Conservation (phyloP, 2,329 filamentous ascomycete species). For the Anthostomella pinea region DNA sequence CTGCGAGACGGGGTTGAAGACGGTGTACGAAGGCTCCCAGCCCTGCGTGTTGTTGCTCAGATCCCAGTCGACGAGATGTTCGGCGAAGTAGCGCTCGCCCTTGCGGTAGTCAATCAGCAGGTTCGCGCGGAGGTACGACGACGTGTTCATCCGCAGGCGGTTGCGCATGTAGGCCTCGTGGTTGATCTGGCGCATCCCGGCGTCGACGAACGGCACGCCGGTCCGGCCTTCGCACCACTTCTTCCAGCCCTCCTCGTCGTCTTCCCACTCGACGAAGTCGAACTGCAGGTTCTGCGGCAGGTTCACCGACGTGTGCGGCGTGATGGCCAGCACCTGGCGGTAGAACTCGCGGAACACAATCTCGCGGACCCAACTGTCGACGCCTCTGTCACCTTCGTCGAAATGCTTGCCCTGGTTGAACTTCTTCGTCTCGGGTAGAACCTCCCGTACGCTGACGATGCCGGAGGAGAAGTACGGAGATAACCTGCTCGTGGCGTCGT, state of each 20-base stretch:
- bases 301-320: conserved; percentile 52
- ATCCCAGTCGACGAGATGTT: conserved; percentile 59
- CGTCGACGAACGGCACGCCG: conserved; percentile 65
- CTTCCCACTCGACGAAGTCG: conserved; percentile 65
- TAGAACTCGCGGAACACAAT: conserved; percentile 29
- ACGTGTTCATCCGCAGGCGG: conserved; percentile 62
- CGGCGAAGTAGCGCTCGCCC: conserved; percentile 64
- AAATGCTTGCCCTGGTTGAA: conserved; percentile 15
- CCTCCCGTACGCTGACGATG: conserved; percentile 23
- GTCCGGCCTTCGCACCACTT: conserved; percentile 61
- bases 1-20: conserved; percentile 68
- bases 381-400: conserved; percentile 11
- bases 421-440: conserved; percentile 9
- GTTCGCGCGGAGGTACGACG: conserved; percentile 63
- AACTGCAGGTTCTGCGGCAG: conserved; percentile 73
- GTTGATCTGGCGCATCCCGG: conserved; percentile 62
- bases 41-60: conserved; percentile 63
- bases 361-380: conserved; percentile 24
- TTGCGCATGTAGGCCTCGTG: conserved; percentile 65
- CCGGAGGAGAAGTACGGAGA: conserved; percentile 34
- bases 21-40: conserved; percentile 70
- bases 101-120: conserved; percentile 63
- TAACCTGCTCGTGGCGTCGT: conserved; percentile 33
- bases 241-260: conserved; percentile 53
- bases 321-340: conserved; percentile 21